Percentiles rank a stretch among this genome's conserved stretches.
phyloP scores from a whole-genome alignment of 768 basidiomycete species.

The Pleurotus sapidus region DNA sequence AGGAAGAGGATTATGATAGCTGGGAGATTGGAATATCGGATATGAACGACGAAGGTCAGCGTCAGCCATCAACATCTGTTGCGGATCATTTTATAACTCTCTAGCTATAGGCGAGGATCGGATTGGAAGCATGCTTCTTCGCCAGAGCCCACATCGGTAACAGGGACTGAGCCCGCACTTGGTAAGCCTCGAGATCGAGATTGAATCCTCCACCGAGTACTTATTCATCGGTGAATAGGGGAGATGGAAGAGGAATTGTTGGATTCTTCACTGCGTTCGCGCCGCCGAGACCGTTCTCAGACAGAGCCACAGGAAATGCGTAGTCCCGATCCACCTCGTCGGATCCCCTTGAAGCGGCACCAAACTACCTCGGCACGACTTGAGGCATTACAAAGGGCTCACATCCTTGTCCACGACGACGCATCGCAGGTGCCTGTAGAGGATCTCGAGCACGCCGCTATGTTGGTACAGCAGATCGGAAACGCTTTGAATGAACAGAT shows the following conservation, averaged over 20 bases:
- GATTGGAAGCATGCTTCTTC: not conserved
- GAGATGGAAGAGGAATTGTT: too few relatives aligned
- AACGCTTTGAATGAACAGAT: slow-evolving; percentile 44
- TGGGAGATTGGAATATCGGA: slow-evolving; percentile 26
- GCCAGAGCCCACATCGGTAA: not conserved
- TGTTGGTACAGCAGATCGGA: slow-evolving; percentile 44
- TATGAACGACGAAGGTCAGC: not conserved
- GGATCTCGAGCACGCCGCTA: slow-evolving; percentile 45
- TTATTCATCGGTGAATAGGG: too few relatives aligned
- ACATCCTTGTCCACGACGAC: slow-evolving; percentile 36
- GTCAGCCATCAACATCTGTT: too few relatives aligned
- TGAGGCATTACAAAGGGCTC: slow-evolving; percentile 40
- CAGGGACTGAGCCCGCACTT: not conserved
- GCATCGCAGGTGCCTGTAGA: slow-evolving; percentile 47
- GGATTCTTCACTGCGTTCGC: not conserved
- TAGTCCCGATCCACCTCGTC: slow-evolving; percentile 8
- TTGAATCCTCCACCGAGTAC: too few relatives aligned
- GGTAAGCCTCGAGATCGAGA: not conserved
- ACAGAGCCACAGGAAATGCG: slow-evolving; percentile 2
- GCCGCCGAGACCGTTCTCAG: slow-evolving; percentile 3
- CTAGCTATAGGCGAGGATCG: not conserved
- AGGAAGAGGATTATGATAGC: slow-evolving; percentile 23
- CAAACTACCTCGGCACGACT: slow-evolving; percentile 40
- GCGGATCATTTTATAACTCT: too few relatives aligned
- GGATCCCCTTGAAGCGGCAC: slow-evolving; percentile 28